phyloP scores from a whole-genome alignment of 441 rosid genomes.

The Adansonia madagascariensis region DNA sequence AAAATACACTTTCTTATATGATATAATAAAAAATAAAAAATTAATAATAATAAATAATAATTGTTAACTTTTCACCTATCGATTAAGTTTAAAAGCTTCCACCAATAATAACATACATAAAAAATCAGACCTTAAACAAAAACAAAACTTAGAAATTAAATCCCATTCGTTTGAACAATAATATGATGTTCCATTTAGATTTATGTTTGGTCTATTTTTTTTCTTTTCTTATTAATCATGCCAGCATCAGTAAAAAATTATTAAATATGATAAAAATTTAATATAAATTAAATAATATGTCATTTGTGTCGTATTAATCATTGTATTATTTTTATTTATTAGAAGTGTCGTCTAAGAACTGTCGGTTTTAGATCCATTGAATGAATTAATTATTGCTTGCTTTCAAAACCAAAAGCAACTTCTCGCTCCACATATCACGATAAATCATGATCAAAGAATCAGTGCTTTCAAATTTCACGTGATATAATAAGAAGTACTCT shows the following conservation, averaged over 20 bases:
- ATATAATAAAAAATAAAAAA: no score
- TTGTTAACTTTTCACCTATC: neutral
- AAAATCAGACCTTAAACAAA: no score
- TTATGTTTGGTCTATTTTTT: no score
- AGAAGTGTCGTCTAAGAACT: neutral
- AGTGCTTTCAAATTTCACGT: neutral
- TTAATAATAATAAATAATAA: no score
- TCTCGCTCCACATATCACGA: constrained; percentile 5
- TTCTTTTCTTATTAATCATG: no score
- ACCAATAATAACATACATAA: no score
- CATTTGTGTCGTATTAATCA: neutral
- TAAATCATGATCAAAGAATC: neutral
- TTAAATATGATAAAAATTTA: no score
- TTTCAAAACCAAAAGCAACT: constrained; percentile 7
- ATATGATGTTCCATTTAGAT: no score
- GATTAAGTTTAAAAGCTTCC: neutral
- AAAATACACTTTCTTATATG: no score
- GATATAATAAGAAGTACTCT: neutral
- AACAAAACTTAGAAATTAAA: neutral
- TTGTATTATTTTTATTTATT: neutral
- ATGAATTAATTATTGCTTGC: constrained; percentile 22
- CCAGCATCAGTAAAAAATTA: no score
- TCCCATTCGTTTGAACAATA: neutral
- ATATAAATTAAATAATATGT: no score
- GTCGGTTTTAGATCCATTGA: constrained; percentile 4